A percentile compares a stretch with the other conserved stretches of the same genome.
Conservation (phyloP, 2,329 filamentous ascomycete species). For the Epichloe brachyelytri region DNA sequence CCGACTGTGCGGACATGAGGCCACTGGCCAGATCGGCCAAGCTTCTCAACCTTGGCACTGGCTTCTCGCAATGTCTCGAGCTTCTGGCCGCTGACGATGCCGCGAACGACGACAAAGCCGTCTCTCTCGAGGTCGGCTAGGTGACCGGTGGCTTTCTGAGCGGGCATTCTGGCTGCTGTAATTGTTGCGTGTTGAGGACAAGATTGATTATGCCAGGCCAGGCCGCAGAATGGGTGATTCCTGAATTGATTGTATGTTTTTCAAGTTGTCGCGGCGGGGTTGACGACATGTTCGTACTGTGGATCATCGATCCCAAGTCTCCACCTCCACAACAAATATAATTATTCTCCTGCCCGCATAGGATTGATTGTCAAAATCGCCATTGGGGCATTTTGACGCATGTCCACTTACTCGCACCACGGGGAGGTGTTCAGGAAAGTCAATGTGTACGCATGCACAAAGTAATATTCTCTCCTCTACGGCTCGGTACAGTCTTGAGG, state of each 20-base stretch:
- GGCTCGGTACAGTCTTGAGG: background rate
- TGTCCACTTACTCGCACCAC: no score
- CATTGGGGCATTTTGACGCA: no score
- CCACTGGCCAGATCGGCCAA: conserved; percentile 62
- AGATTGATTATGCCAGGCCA: no score
- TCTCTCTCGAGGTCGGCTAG: conserved; percentile 47
- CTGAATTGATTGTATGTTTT: no score
- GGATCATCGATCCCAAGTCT: background rate
- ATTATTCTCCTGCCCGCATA: background rate
- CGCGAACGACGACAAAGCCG: conserved; percentile 64
- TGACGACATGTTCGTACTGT: no score
- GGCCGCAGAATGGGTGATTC: no score
- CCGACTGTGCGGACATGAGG: conserved; percentile 71
- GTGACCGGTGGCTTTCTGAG: conserved; percentile 7
- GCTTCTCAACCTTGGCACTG: conserved; percentile 40
- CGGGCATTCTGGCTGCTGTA: conserved; percentile 7
- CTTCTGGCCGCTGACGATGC: conserved; percentile 42
- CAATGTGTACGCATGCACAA: background rate
- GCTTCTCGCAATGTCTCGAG: conserved; percentile 48
- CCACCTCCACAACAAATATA: background rate
- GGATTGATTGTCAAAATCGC: background rate
- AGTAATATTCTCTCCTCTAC: background rate
- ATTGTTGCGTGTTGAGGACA: background rate
- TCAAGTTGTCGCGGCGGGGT: no score
- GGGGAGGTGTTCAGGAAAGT: no score